Evolutionary conservation across 1,139 yeast species (phyloP), one percentile per base, ranked within the genome.

Genomic region (Lodderomyces elongisporus): DNA sequence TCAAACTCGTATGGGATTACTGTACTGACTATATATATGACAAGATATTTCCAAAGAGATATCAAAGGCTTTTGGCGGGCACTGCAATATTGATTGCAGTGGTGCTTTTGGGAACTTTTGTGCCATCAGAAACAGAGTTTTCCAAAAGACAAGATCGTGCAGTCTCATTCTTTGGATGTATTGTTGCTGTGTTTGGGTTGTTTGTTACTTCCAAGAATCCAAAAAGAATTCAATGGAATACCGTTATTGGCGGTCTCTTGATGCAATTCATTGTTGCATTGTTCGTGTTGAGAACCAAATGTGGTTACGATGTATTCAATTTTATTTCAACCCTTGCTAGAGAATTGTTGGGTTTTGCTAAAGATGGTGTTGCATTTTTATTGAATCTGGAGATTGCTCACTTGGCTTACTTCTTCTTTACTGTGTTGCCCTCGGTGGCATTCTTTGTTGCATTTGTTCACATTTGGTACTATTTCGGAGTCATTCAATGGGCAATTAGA

Each of bases 381-480:
- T 70, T 80, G 25, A 56, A 57, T 42, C 37, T 51, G 1, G 65
- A 60, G 2, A 60, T 66, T 22, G 54, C 79, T 13, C 46, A 61
- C 22, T 42, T 53, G 6, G 60, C 69, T 10, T 66, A 60, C 66
- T 78, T 78, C 58, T 72, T 77, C 60, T 74, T 78, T 49, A 56
- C 77, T 5, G 82, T 77, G 18, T 59, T 78, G 38, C 83, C 84
- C 14, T 72, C 82, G 3, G 79, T 77, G 37, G 66, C 77, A 18
- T 78, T 78, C 63, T 78, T 78, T 58, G 77, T 77, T 34, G 79
- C 84, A 12, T 66, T 77, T 43, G 73, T 78, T 37, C 82, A 77
- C 49, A 70, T 78, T 39, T 71, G 74, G 64, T 77, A 70, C 58
- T 77, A 77, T 57, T 72, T 63, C 55, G 83, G 82, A 16, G 58